A percentile compares a stretch with the other conserved stretches of the same genome.
phyloP scores from a whole-genome alignment of 148 eudicot genomes.

The Tetragonia tetragonoides region DNA sequence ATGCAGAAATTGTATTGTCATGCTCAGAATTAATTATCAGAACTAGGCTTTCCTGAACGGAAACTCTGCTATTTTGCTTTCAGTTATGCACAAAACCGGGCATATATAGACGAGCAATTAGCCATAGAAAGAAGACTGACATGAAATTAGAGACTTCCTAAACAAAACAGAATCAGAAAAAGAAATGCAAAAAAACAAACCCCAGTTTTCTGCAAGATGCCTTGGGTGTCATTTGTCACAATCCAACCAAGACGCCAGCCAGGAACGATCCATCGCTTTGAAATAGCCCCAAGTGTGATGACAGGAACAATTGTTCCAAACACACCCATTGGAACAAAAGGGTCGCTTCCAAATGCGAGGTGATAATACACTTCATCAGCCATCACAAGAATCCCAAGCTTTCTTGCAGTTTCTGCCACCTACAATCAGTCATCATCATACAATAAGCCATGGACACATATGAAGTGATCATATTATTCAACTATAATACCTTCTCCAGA shows the following conservation, averaged over 20 bases:
- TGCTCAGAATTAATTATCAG: no score
- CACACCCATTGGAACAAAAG: conserved; percentile 39
- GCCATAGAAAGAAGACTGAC: no score
- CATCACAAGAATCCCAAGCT: conserved; percentile 37
- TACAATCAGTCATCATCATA: not conserved
- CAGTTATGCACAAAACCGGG: no score
- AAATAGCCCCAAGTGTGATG: conserved; percentile 39
- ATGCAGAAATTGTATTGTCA: no score
- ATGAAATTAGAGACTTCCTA: no score
- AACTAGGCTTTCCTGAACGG: no score
- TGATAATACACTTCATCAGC: conserved; percentile 46
- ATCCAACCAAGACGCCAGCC: conserved; percentile 59
- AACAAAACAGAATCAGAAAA: no score
- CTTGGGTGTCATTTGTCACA: conserved; percentile 33
- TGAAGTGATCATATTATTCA: not conserved
- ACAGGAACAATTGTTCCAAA: conserved; percentile 38
- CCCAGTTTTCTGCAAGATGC: conserved; percentile 29
- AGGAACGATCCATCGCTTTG: conserved; percentile 50
- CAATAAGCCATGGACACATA: no score
- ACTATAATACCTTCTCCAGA: conserved; percentile 25
- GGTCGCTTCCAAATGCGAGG: conserved; percentile 32
- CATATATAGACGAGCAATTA: no score
- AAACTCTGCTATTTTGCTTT: no score
- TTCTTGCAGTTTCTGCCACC: conserved; percentile 41
- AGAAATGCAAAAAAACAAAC: not conserved